Evolutionary conservation across 2,329 filamentous ascomycete species (phyloP).

Genomic region (Alternaria sp.): DNA sequence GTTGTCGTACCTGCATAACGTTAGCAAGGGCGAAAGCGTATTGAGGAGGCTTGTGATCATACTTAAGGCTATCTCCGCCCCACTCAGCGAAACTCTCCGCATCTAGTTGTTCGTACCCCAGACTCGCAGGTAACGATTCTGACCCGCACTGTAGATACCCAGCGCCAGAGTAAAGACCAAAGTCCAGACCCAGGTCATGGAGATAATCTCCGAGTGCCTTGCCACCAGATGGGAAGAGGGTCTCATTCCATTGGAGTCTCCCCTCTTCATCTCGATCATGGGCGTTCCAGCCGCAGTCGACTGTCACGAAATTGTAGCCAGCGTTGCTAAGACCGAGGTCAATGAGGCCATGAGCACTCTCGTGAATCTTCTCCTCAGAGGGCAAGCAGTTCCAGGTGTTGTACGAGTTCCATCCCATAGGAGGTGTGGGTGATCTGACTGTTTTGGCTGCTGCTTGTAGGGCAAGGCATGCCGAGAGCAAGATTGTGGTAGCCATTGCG

Average conservation of each 20-base stretch:
- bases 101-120: conserved; percentile 63
- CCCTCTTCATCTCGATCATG: conserved; percentile 51
- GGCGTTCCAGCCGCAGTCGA: conserved; percentile 65
- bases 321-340: conserved; percentile 59
- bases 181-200: conserved; percentile 57
- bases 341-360: conserved; percentile 62
- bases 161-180: conserved; percentile 61
- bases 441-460: conserved; percentile 21
- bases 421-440: conserved; percentile 32
- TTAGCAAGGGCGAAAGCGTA: conserved; percentile 48
- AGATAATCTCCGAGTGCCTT: conserved; percentile 59
- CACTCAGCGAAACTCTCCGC: conserved; percentile 61
- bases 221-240: conserved; percentile 59
- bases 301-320: conserved; percentile 64
- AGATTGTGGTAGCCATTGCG: neutral
- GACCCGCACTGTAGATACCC: conserved; percentile 49
- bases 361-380: conserved; percentile 57
- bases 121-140: conserved; percentile 53
- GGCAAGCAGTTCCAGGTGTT: conserved; percentile 62
- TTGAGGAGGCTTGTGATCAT: conserved; percentile 5
- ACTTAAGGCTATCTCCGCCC: conserved; percentile 58
- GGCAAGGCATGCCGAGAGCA: conserved; percentile 9
- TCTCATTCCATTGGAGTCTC: conserved; percentile 58
- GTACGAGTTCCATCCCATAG: conserved; percentile 64
- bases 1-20: conserved; percentile 41